A percentile compares a stretch with the other conserved stretches of the same genome.
phyloP scores from a whole-genome alignment of 192 early-diverging fungal genomes.

The Podila verticillata region DNA sequence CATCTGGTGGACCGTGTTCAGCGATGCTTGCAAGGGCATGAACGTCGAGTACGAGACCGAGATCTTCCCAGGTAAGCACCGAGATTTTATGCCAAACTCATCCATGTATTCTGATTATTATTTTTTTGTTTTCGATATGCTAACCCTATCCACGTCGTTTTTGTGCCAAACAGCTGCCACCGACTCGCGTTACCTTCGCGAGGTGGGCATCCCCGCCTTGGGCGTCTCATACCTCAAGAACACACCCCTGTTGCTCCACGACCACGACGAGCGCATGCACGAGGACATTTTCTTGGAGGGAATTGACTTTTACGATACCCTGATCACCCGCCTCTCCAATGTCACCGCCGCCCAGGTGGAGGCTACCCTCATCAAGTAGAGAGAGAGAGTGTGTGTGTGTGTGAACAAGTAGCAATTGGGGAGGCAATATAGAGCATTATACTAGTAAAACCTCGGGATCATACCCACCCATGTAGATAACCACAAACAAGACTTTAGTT shows the following conservation, averaged over 20 bases:
- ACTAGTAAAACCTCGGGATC: too few relatives aligned
- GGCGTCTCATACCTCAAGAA: constrained; percentile 87
- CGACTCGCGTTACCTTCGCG: constrained; percentile 82
- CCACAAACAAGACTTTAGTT: too few relatives aligned
- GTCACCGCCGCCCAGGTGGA: constrained; percentile 44
- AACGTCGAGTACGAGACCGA: constrained; percentile 68
- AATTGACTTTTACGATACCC: constrained; percentile 74
- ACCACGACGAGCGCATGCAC: constrained; percentile 87
- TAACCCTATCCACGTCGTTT: too few relatives aligned
- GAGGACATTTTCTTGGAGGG: constrained; percentile 78
- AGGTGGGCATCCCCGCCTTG: constrained; percentile 79
- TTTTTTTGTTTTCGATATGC: too few relatives aligned
- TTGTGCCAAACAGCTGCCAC: constrained; percentile 73
- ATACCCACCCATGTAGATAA: too few relatives aligned
- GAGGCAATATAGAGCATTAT: too few relatives aligned
- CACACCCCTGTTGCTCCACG: constrained; percentile 82
- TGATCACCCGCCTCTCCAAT: constrained; percentile 68
- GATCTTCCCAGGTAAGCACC: constrained; percentile 78
- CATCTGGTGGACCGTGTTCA: constrained; percentile 75
- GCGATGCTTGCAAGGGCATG: constrained; percentile 61
- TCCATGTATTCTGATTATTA: too few relatives aligned
- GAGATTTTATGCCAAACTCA: too few relatives aligned
- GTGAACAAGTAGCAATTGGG: too few relatives aligned
- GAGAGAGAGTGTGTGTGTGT: too few relatives aligned
- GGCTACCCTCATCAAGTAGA: constrained; percentile 42